Evolutionary conservation across 257 asterid genomes (phyloP).

Genomic region (Catharanthus roseus): DNA sequence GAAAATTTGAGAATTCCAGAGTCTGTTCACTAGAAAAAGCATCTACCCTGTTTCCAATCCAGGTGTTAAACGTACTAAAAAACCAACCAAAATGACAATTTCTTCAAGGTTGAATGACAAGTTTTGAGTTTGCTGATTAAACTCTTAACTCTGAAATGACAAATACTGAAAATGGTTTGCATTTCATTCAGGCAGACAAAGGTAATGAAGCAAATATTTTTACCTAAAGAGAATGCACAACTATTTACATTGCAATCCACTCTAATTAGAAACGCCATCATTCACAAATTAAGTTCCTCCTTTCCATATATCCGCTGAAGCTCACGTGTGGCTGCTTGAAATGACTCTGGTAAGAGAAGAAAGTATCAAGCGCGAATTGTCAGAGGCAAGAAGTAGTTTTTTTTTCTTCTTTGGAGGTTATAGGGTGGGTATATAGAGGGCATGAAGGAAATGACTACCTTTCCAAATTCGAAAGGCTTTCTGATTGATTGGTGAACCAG

Average conservation of each 20-base stretch:
- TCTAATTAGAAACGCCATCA: background rate
- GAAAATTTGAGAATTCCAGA: too few relatives aligned
- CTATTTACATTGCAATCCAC: constrained; percentile 18
- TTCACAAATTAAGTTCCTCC: constrained; percentile 67
- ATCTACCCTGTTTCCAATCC: too few relatives aligned
- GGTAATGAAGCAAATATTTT: background rate
- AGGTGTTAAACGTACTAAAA: too few relatives aligned
- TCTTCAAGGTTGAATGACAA: too few relatives aligned
- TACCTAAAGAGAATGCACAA: constrained; percentile 14
- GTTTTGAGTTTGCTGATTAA: background rate
- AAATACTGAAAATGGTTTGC: too few relatives aligned
- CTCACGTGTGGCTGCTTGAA: constrained; percentile 93
- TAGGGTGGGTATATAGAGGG: background rate
- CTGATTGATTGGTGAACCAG: constrained; percentile 90
- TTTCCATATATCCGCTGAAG: constrained; percentile 89
- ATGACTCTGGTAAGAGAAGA: constrained; percentile 58
- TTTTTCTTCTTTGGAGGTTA: background rate
- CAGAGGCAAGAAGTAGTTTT: background rate
- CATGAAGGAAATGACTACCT: constrained; percentile 39
- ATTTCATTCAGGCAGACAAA: background rate
- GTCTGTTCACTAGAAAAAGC: too few relatives aligned
- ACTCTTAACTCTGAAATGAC: background rate
- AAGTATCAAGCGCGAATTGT: constrained; percentile 6
- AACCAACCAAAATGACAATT: too few relatives aligned
- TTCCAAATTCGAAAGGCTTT: constrained; percentile 93